A percentile compares a stretch with the other conserved stretches of the same genome.
Conservation (phyloP, 2,329 filamentous ascomycete genomes). For the Nothophoma quercina region DNA sequence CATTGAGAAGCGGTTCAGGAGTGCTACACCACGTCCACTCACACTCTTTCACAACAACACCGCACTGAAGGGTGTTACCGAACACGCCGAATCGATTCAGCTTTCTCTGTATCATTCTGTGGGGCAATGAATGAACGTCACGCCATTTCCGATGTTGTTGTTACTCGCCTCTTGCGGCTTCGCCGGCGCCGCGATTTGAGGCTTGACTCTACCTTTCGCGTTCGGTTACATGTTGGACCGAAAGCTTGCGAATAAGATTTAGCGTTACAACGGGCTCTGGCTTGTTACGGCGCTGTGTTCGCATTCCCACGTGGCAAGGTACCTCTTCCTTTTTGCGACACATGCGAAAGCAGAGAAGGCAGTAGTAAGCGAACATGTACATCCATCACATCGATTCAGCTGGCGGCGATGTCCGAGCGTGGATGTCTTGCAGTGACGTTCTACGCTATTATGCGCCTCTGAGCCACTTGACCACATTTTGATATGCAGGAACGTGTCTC, state of each 20-base stretch:
- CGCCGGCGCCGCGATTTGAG: neutral
- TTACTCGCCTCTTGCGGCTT: neutral
- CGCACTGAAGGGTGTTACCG: neutral
- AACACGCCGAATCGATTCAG: neutral
- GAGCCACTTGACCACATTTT: neutral
- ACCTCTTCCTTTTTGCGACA: neutral
- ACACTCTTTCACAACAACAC: neutral
- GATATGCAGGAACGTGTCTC: too few species aligned
- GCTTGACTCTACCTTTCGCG: conserved; percentile 4
- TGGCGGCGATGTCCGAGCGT: neutral
- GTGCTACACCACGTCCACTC: neutral
- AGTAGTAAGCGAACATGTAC: neutral
- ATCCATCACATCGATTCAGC: neutral
- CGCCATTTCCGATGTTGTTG: neutral
- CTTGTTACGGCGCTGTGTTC: neutral
- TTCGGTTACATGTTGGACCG: neutral
- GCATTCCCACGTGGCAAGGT: conserved; percentile 3
- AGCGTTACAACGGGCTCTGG: conserved; percentile 6
- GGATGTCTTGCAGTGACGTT: neutral
- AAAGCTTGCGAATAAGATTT: conserved; percentile 10
- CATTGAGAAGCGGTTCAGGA: neutral
- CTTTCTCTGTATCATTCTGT: neutral
- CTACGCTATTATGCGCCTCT: neutral
- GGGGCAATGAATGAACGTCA: neutral
- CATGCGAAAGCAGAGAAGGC: neutral